phyloP scores from a whole-genome alignment of 805 yeast genomes.

The Pachysolen tannophilus region DNA sequence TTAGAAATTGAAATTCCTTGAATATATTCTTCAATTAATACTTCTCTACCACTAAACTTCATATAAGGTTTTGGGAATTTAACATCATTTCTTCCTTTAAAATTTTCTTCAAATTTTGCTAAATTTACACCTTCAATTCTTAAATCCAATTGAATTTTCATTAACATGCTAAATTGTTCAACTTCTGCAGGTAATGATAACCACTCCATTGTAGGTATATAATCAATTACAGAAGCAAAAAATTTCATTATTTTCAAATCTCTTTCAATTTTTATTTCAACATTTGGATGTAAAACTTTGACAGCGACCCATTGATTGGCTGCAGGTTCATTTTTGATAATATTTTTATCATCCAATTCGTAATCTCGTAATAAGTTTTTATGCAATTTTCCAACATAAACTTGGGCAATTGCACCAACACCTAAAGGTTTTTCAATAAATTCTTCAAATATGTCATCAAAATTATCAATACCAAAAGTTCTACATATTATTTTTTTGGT shows the following conservation, averaged over 20 bases:
- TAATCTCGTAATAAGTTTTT: slow-evolving; percentile 22
- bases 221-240: slow-evolving; percentile 64
- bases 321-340: slow-evolving; percentile 25
- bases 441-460: slow-evolving; percentile 76
- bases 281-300: slow-evolving; percentile 88
- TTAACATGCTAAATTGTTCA: slow-evolving; percentile 73
- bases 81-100: slow-evolving; percentile 47
- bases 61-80: slow-evolving; percentile 76
- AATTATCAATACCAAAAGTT: slow-evolving; percentile 43
- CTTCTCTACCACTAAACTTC: slow-evolving; percentile 55
- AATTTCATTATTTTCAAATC: slow-evolving; percentile 80
- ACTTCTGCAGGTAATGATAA: slow-evolving; percentile 91
- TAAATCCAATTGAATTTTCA: slow-evolving; percentile 84
- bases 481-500: slow-evolving; percentile 53
- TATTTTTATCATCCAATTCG: slow-evolving; percentile 16
- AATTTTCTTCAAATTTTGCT: slow-evolving; percentile 62
- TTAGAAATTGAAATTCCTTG: slow-evolving; percentile 77
- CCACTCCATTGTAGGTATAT: slow-evolving; percentile 96
- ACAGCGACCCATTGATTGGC: slow-evolving; percentile 68
- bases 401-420: slow-evolving; percentile 99
- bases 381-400: slow-evolving; percentile 65
- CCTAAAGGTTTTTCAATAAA: slow-evolving; percentile 76
- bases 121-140: slow-evolving; percentile 85
- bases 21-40: slow-evolving; percentile 80
- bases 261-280: slow-evolving; percentile 60